These are phyloP conservation scores for Scedosporium aurantiacum DNA, from an alignment of 2,329 filamentous ascomycete species.

Conservation along the genomic window DNA sequence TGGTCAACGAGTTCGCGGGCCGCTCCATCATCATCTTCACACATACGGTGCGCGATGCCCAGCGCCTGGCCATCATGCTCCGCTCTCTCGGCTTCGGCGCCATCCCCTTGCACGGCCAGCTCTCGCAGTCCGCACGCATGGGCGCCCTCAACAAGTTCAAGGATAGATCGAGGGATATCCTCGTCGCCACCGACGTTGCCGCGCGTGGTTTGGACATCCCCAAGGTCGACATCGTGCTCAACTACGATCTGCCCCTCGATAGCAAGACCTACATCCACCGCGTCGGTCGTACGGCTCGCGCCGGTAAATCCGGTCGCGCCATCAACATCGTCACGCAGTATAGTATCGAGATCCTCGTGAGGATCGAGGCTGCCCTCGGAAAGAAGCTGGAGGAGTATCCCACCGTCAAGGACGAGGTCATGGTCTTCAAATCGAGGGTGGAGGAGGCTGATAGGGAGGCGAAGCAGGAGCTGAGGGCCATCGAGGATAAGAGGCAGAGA, in stretches of 20 bases:
- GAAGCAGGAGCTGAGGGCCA: constrained; percentile 67
- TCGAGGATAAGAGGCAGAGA: constrained; percentile 58
- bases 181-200: constrained; percentile 90
- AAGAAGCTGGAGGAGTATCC: constrained; percentile 63
- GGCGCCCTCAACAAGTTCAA: constrained; percentile 88
- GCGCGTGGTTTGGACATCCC: constrained; percentile 88
- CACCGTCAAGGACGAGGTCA: constrained; percentile 69
- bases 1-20: constrained; percentile 80
- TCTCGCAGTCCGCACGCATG: constrained; percentile 77
- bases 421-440: constrained; percentile 67
- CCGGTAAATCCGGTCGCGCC: constrained; percentile 73
- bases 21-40: constrained; percentile 84
- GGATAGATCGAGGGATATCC: constrained; percentile 65
- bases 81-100: constrained; percentile 78
- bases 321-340: constrained; percentile 80
- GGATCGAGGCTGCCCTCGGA: constrained; percentile 74
- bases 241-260: constrained; percentile 74
- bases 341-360: constrained; percentile 66
- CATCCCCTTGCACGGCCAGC: constrained; percentile 84
- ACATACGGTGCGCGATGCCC: constrained; percentile 81
- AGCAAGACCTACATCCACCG: constrained; percentile 87
- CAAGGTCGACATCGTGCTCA: constrained; percentile 77
- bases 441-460: constrained; percentile 76
- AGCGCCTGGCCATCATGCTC: constrained; percentile 73
- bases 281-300: constrained; percentile 78